These are phyloP conservation scores for Fusarium nisikadoi DNA, from an alignment of 2,329 filamentous ascomycete genomes.

Conservation along the genomic window DNA sequence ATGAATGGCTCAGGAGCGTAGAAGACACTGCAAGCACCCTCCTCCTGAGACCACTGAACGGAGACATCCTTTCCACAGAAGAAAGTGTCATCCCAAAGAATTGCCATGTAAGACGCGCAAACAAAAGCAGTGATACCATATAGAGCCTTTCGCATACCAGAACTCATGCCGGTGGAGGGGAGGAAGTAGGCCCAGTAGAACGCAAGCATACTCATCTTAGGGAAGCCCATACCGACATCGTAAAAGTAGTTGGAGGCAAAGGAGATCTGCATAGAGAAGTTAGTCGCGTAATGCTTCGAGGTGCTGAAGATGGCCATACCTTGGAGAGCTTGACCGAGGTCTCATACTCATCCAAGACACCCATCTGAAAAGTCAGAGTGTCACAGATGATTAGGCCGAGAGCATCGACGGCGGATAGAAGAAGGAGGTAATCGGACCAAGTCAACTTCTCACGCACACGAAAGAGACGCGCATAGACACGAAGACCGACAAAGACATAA, in stretches of 20 bases:
- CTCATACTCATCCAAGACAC: slow-evolving; percentile 46
- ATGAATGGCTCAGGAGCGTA: slow-evolving; percentile 49
- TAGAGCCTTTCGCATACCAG: slow-evolving; percentile 44
- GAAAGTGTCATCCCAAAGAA: slow-evolving; percentile 50
- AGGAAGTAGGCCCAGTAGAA: slow-evolving; percentile 52
- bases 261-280: slow-evolving; percentile 39
- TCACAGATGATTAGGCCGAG: slow-evolving; percentile 50
- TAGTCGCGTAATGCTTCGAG: neutral
- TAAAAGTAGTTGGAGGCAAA: slow-evolving; percentile 53
- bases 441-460: slow-evolving; percentile 45
- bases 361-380: slow-evolving; percentile 47
- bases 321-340: slow-evolving; percentile 48
- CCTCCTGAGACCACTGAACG: slow-evolving; percentile 50
- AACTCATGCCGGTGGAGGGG: slow-evolving; percentile 33
- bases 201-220: slow-evolving; percentile 51
- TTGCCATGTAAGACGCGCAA: slow-evolving; percentile 44
- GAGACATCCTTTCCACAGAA: slow-evolving; percentile 50
- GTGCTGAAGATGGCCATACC: slow-evolving; percentile 1
- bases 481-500: slow-evolving; percentile 45
- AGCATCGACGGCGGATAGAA: slow-evolving; percentile 46
- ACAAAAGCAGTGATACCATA: slow-evolving; percentile 49
- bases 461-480: slow-evolving; percentile 49
- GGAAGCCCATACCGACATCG: slow-evolving; percentile 51
- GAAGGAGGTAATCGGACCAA: slow-evolving; percentile 45
- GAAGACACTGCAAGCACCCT: slow-evolving; percentile 51